These are phyloP conservation scores for Tolypocladium amazonense DNA, from an alignment of 2,329 filamentous ascomycete species.

Conservation along the genomic window DNA sequence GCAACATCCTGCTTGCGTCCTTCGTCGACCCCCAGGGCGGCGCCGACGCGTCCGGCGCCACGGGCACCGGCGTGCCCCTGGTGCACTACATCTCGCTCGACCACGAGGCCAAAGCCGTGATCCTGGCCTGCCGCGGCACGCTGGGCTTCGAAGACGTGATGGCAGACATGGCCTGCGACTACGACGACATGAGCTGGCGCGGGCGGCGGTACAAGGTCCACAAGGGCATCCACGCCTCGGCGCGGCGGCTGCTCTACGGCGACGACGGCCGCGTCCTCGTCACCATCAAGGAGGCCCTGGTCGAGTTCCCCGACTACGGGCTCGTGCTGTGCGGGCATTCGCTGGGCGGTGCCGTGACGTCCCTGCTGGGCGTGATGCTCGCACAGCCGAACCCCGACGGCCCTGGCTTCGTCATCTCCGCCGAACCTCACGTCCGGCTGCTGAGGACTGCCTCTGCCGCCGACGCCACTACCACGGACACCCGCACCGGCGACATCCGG, in stretches of 20 bases:
- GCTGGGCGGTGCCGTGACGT: conserved; percentile 58
- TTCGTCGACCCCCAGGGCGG: conserved; percentile 61
- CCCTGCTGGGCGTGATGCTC: conserved; percentile 60
- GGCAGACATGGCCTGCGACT: conserved; percentile 65
- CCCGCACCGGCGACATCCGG: conserved; percentile 25
- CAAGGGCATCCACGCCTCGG: conserved; percentile 65
- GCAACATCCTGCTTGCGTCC: conserved; percentile 55
- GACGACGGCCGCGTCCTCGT: conserved; percentile 56
- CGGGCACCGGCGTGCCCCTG: conserved; percentile 55
- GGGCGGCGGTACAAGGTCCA: conserved; percentile 58
- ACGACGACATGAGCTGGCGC: conserved; percentile 54
- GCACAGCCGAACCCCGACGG: conserved; percentile 47
- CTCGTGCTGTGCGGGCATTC: conserved; percentile 61
- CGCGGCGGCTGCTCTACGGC: conserved; percentile 55
- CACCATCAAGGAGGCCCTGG: conserved; percentile 54
- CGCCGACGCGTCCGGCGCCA: conserved; percentile 52
- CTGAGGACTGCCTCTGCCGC: conserved; percentile 20
- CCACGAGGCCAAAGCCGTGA: conserved; percentile 60
- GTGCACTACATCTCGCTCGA: conserved; percentile 66
- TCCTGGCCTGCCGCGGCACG: conserved; percentile 62
- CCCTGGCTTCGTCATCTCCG: conserved; percentile 52
- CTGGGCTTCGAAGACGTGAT: conserved; percentile 65
- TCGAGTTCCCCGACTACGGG: conserved; percentile 58
- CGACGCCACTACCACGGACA: conserved; percentile 11
- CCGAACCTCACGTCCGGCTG: conserved; percentile 32